phyloP scores from a whole-genome alignment of 164 flowering plant species.

The Malania oleifera region DNA sequence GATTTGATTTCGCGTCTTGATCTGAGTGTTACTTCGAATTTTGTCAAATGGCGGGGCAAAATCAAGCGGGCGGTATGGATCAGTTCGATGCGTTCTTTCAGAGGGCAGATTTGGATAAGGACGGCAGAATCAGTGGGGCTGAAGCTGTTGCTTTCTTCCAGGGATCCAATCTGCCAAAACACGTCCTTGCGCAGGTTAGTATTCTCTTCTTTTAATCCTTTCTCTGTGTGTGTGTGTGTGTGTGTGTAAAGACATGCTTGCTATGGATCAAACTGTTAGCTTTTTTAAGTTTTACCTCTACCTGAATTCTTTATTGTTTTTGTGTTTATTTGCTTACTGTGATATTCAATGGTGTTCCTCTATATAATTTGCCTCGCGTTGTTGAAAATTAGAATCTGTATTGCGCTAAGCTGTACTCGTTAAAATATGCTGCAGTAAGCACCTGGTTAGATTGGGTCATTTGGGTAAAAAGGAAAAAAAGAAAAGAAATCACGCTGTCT shows the following conservation, averaged over 20 bases:
- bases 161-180: constrained; percentile 76
- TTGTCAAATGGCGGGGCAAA: constrained; percentile 24
- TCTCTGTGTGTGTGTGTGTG: too few relatives aligned
- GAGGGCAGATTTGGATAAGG: constrained; percentile 83
- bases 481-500: too few relatives aligned
- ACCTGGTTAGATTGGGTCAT: too few relatives aligned
- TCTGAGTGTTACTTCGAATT: not conserved
- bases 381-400: not conserved
- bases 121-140: constrained; percentile 87
- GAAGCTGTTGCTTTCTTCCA: constrained; percentile 89
- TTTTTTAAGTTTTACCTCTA: too few relatives aligned
- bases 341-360: too few relatives aligned
- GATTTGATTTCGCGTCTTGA: not conserved
- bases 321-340: too few relatives aligned
- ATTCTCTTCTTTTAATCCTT: not conserved
- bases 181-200: constrained; percentile 83
- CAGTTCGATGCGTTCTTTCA: constrained; percentile 50
- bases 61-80: constrained; percentile 30
- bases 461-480: too few relatives aligned
- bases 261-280: too few relatives aligned
- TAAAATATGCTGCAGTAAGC: too few relatives aligned
- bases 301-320: too few relatives aligned
- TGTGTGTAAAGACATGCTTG: too few relatives aligned
- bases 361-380: not conserved
- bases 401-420: not conserved